Conservation (phyloP, 2,329 filamentous ascomycete species). For the Eurotiales sp. region DNA sequence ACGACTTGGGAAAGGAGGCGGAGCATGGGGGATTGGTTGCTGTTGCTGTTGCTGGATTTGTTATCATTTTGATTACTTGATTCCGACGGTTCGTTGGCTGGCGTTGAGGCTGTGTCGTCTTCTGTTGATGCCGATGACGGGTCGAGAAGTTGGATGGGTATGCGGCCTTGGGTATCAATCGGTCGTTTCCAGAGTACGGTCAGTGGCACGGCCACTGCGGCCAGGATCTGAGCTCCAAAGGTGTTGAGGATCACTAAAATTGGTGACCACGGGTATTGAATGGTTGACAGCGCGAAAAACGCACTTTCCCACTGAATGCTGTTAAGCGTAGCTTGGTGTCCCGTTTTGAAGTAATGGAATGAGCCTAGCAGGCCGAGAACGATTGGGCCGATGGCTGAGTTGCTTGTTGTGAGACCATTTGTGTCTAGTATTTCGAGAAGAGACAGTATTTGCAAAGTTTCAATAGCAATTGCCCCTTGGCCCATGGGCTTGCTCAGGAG, state of each 20-base stretch:
- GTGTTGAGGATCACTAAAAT: constrained; percentile 79
- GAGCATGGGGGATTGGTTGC: constrained; percentile 23
- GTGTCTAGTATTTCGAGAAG: constrained; percentile 63
- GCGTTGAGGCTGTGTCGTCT: background rate
- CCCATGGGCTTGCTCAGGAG: constrained; percentile 95
- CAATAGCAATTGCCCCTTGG: constrained; percentile 73
- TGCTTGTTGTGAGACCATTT: constrained; percentile 58
- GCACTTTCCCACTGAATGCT: constrained; percentile 95
- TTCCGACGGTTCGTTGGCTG: too few species aligned
- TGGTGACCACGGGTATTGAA: constrained; percentile 87
- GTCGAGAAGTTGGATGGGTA: constrained; percentile 18
- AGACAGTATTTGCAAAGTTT: constrained; percentile 85
- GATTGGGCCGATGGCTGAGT: constrained; percentile 70
- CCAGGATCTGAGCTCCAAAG: constrained; percentile 83
- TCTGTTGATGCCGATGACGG: constrained; percentile 20
- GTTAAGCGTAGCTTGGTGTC: constrained; percentile 82
- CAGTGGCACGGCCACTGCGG: constrained; percentile 73
- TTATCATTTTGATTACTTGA: too few species aligned
- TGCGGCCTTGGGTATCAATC: constrained; percentile 61
- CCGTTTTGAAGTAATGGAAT: constrained; percentile 96
- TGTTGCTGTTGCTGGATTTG: background rate
- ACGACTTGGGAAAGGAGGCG: constrained; percentile 64
- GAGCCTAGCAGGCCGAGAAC: constrained; percentile 84
- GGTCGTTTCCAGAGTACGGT: constrained; percentile 85
- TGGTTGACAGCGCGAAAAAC: constrained; percentile 78